Percentiles rank a stretch among this genome's conserved stretches.
These are phyloP conservation scores for Solanum aculeatissimum DNA, from an alignment of 305 asterid species.

Conservation along the genomic window DNA sequence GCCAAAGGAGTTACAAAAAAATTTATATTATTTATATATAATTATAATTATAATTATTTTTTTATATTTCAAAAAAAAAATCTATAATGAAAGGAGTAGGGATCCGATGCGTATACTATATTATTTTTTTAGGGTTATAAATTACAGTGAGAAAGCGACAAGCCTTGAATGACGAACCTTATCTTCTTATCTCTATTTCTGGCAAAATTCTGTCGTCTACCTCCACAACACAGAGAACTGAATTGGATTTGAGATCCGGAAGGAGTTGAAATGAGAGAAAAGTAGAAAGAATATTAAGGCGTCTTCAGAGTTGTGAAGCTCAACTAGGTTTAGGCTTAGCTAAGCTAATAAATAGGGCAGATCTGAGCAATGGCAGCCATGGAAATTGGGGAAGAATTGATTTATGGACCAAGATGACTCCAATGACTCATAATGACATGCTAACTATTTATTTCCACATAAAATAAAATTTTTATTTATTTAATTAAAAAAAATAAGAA, in stretches of 20 bases:
- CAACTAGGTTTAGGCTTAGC: too few species aligned
- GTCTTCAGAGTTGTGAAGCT: neutral
- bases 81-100: neutral
- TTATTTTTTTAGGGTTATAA: too few species aligned
- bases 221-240: neutral
- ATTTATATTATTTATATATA: too few species aligned
- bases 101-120: neutral
- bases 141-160: neutral
- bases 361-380: neutral
- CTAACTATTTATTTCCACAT: too few species aligned
- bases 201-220: neutral
- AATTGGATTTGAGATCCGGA: neutral
- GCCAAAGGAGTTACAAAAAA: neutral
- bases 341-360: neutral
- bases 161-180: constrained; percentile 4
- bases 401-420: neutral
- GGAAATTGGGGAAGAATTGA: neutral
- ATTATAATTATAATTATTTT: too few species aligned
- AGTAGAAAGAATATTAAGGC: neutral
- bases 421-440: neutral
- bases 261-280: neutral
- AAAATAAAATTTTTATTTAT: too few species aligned
- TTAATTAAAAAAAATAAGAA: too few species aligned
- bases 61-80: neutral
- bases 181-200: constrained; percentile 17